Conservation (phyloP, 1,284 basidiomycete species). For the Apiotrichum gracile region DNA sequence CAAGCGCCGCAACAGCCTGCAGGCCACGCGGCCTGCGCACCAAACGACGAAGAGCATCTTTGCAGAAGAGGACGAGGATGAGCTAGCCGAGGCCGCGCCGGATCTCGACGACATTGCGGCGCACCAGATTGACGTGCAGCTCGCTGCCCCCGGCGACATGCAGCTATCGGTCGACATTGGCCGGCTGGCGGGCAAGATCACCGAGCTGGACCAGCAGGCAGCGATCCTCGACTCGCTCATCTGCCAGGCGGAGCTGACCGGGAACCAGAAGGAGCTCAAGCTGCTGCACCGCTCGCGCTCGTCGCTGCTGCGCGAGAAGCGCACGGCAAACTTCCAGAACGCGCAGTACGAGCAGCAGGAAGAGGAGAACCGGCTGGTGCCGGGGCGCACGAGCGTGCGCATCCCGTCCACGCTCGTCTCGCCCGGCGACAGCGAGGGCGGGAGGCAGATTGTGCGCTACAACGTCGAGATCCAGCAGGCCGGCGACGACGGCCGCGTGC, state of each 20-base stretch:
- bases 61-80: constrained; percentile 36
- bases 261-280: constrained; percentile 75
- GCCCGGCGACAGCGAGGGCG: constrained; percentile 62
- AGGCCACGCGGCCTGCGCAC: not conserved
- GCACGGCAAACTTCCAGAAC: constrained; percentile 80
- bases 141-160: constrained; percentile 76
- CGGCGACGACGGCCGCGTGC: constrained; percentile 60
- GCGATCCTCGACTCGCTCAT: constrained; percentile 77
- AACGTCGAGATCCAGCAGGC: constrained; percentile 85
- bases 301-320: constrained; percentile 71
- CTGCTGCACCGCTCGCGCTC: constrained; percentile 74
- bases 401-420: constrained; percentile 68
- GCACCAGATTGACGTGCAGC: constrained; percentile 54
- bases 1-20: constrained; percentile 3
- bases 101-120: constrained; percentile 1
- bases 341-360: constrained; percentile 87
- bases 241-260: constrained; percentile 88
- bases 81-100: constrained; percentile 42
- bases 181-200: constrained; percentile 66
- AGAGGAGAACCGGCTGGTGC: constrained; percentile 70
- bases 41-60: constrained; percentile 27
- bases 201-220: constrained; percentile 71
- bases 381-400: constrained; percentile 67
- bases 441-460: constrained; percentile 84
- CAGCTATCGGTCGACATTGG: constrained; percentile 76